A percentile compares a stretch with the other conserved stretches of the same genome.
Evolutionary conservation across 2,329 filamentous ascomycete species (phyloP).

Genomic region (Lachnellula subtilissima): DNA sequence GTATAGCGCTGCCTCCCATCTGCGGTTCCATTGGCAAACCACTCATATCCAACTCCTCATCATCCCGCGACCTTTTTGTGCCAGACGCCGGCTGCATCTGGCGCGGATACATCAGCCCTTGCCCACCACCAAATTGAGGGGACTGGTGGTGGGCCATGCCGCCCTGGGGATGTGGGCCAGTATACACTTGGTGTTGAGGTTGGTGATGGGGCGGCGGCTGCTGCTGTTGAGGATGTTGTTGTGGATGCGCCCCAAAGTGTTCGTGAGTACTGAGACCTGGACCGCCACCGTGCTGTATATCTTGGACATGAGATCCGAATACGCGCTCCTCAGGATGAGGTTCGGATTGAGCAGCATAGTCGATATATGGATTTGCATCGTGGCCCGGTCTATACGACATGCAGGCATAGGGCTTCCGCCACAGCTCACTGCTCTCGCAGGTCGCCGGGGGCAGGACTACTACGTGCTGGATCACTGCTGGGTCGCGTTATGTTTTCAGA

Average conservation of each 20-base stretch:
- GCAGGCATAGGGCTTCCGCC: conserved; percentile 61
- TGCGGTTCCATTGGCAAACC: conserved; percentile 41
- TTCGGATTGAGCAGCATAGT: conserved; percentile 65
- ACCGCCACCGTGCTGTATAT: conserved; percentile 30
- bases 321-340: conserved; percentile 60
- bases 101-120: conserved; percentile 43
- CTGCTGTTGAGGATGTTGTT: conserved; percentile 40
- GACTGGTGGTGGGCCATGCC: conserved; percentile 49
- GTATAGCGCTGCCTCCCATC: conserved; percentile 23
- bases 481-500: conserved; percentile 28
- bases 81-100: conserved; percentile 28
- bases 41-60: conserved; percentile 47
- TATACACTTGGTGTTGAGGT: conserved; percentile 46
- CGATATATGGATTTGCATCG: conserved; percentile 59
- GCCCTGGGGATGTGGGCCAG: conserved; percentile 41
- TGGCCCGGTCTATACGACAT: conserved; percentile 58
- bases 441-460: conserved; percentile 53
- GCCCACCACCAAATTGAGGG: conserved; percentile 43
- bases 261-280: conserved; percentile 28
- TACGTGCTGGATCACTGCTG: conserved; percentile 30
- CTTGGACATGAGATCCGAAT: conserved; percentile 48
- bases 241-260: conserved; percentile 43
- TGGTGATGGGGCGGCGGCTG: conserved; percentile 46
- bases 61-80: conserved; percentile 51
- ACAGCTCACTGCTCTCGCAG: conserved; percentile 73